Evolutionary conservation across 768 basidiomycete genomes (phyloP).

Genomic region (Phanerodontia chrysosporium): DNA sequence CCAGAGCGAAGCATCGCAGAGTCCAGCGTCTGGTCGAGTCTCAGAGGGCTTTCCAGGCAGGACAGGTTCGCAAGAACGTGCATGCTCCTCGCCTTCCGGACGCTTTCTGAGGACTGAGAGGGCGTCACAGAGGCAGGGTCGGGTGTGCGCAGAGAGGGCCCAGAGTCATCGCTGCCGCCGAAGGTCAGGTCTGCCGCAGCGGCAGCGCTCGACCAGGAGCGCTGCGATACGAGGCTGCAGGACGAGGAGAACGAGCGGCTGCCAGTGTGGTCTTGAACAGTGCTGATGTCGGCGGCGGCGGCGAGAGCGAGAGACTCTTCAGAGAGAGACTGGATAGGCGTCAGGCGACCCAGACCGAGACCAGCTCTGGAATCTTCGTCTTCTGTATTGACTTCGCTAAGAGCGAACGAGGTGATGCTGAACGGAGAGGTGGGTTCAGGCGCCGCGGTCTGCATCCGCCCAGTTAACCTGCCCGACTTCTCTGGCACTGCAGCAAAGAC

Average conservation of each 20-base stretch:
- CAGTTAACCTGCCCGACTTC: not conserved
- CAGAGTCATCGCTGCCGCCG: not conserved
- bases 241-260: not conserved
- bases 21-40: not conserved
- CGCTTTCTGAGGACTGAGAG: conserved; percentile 9
- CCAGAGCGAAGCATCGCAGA: not conserved
- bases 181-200: conserved; percentile 7
- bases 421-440: not conserved
- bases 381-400: not conserved
- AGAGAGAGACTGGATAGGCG: not conserved
- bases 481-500: not conserved
- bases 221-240: not conserved
- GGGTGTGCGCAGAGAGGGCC: conserved; percentile 3
- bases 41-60: not conserved
- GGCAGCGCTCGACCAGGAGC: not conserved
- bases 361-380: not conserved
- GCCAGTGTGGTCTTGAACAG: not conserved
- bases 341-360: not conserved
- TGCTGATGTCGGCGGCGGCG: not conserved
- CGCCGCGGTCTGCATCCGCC: not conserved
- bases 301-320: not conserved
- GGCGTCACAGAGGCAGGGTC: not conserved
- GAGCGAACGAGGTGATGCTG: not conserved
- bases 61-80: not conserved
- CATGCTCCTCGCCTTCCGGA: conserved; percentile 10